A percentile compares a stretch with the other conserved stretches of the same genome.
phyloP scores from a whole-genome alignment of 140 eudicot genomes.

The Senecio squalidus region DNA sequence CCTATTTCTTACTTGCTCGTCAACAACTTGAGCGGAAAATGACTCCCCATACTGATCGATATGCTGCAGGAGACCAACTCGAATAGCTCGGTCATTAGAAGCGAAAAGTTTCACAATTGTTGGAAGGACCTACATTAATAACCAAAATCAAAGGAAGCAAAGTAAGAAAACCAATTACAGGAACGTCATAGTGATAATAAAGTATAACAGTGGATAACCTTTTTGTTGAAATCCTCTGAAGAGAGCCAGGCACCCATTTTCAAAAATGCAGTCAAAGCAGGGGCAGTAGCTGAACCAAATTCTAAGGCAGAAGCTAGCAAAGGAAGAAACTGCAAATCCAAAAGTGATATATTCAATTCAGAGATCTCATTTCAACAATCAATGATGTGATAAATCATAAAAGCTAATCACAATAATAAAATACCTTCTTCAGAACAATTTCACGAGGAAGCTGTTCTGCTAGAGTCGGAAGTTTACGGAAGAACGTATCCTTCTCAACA shows the following conservation, averaged over 20 bases:
- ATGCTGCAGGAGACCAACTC: conserved; percentile 92
- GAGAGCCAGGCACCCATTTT: conserved; percentile 97
- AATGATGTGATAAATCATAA: background rate
- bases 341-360: background rate
- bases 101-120: conserved; percentile 86
- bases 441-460: conserved; percentile 98
- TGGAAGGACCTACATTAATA: conserved; percentile 68
- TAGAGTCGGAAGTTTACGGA: conserved; percentile 92
- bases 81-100: conserved; percentile 86
- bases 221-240: conserved; percentile 59
- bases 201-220: conserved; percentile 41
- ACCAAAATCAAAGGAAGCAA: conserved; percentile 13
- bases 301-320: conserved; percentile 85
- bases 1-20: conserved; percentile 67
- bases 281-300: conserved; percentile 97
- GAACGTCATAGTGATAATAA: conserved; percentile 3
- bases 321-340: conserved; percentile 68
- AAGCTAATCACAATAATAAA: conserved; percentile 3
- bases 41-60: conserved; percentile 94
- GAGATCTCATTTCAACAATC: background rate
- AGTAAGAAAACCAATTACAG: conserved; percentile 4
- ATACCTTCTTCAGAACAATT: conserved; percentile 87
- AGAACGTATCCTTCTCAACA: conserved; percentile 92
- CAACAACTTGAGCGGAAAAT: conserved; percentile 81
- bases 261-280: conserved; percentile 88